A percentile compares a stretch with the other conserved stretches of the same genome.
Evolutionary conservation across 2,329 filamentous ascomycete genomes (phyloP).

Genomic region (Botrytis sinoallii): DNA sequence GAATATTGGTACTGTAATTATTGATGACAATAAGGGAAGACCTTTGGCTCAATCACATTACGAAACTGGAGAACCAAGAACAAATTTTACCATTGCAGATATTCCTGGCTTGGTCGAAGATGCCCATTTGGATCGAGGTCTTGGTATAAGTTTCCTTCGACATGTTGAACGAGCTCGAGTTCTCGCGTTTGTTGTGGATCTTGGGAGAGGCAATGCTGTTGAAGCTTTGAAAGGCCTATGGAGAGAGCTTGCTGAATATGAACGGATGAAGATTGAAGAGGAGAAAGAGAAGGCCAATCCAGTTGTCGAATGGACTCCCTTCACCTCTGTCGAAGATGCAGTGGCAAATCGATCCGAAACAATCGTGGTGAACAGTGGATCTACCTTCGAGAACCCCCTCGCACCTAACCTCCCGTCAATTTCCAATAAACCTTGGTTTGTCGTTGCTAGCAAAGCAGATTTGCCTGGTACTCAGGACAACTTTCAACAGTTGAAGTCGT

Average conservation of each 20-base stretch:
- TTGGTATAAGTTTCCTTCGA: constrained; percentile 87
- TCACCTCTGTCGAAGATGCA: constrained; percentile 44
- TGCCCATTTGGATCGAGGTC: constrained; percentile 85
- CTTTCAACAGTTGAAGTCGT: constrained; percentile 65
- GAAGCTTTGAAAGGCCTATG: constrained; percentile 76
- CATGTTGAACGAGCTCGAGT: constrained; percentile 93
- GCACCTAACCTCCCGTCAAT: constrained; percentile 47
- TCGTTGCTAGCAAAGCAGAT: constrained; percentile 91
- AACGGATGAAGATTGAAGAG: constrained; percentile 62
- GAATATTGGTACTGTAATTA: constrained; percentile 91
- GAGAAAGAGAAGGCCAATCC: constrained; percentile 65
- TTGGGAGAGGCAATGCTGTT: constrained; percentile 76
- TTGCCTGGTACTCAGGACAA: constrained; percentile 74
- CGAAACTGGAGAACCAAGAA: constrained; percentile 56
- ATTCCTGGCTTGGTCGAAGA: constrained; percentile 92
- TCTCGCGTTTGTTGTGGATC: constrained; percentile 89
- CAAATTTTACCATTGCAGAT: constrained; percentile 88
- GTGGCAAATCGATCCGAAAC: constrained; percentile 33
- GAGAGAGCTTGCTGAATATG: constrained; percentile 87
- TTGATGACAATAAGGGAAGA: constrained; percentile 81
- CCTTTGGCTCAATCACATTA: constrained; percentile 49
- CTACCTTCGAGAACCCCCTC: constrained; percentile 30
- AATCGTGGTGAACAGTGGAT: constrained; percentile 31
- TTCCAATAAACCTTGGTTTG: constrained; percentile 94
- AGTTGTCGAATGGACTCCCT: constrained; percentile 57